A percentile compares a stretch with the other conserved stretches of the same genome.
These are phyloP conservation scores for Phytophthora vignae DNA, from an alignment of 352 stramenopile species.

Conservation along the genomic window DNA sequence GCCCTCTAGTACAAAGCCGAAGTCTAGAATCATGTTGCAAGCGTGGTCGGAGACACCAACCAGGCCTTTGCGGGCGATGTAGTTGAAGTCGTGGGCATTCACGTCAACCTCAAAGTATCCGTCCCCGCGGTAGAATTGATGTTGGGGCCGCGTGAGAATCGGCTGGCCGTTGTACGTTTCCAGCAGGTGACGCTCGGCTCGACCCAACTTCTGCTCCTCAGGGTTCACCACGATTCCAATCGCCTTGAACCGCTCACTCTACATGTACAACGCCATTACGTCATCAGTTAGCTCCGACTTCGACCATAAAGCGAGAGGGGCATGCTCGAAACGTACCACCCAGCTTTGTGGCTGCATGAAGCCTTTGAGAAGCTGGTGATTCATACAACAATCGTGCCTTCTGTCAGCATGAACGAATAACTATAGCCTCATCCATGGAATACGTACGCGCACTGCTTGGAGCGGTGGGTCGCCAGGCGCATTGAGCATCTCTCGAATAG, in stretches of 20 bases:
- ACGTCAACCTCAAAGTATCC: conserved; percentile 89
- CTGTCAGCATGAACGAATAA: neutral
- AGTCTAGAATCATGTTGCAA: conserved; percentile 85
- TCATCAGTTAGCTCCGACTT: too few species aligned
- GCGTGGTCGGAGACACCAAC: conserved; percentile 79
- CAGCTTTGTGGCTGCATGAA: conserved; percentile 51
- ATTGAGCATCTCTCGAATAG: conserved; percentile 65
- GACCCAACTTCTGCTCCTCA: conserved; percentile 70
- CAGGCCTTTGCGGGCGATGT: conserved; percentile 78
- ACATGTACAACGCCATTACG: too few species aligned
- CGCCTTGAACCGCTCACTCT: conserved; percentile 86
- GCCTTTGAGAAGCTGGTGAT: conserved; percentile 39
- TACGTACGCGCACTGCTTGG: conserved; percentile 58
- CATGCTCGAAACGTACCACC: conserved; percentile 28
- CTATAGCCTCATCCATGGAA: neutral
- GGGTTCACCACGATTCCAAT: conserved; percentile 86
- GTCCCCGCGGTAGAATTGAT: conserved; percentile 73
- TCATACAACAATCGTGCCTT: neutral
- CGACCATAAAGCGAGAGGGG: too few species aligned
- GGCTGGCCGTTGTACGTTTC: conserved; percentile 88
- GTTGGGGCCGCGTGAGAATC: conserved; percentile 82
- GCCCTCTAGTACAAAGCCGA: conserved; percentile 84
- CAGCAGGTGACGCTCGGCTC: conserved; percentile 76
- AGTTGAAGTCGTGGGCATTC: conserved; percentile 87
- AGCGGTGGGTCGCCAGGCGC: conserved; percentile 40